Evolutionary conservation across 192 early-diverging fungal genomes (phyloP), one percentile per base, ranked within the genome.

Genomic region (Coemansia pectinata): DNA sequence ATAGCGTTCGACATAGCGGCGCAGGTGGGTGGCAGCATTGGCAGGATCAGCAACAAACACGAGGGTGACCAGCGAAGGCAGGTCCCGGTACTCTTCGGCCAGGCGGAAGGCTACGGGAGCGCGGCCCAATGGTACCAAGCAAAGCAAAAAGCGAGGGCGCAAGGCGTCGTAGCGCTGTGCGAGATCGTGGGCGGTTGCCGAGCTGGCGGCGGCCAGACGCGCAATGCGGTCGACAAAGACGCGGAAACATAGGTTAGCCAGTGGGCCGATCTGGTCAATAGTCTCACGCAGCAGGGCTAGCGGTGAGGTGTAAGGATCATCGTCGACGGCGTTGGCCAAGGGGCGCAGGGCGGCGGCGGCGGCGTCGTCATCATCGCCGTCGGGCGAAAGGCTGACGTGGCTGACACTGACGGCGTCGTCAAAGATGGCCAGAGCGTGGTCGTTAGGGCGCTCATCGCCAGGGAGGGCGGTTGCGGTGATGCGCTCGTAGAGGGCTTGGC

Each of bases 71-170:
- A 85, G 75, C 14, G 76, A 41, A 1, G 67, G 59, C 53, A 81
- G 42, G 39, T 78, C 79, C n/a, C 48, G 70, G 58, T 81, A 79
- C 62, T 81, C 76, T 36, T 81, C 84, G 17, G 84, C 79, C 41
- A 85, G 62, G 15, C 69, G 67, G 57, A 78, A 74, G 5, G 79
- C 84, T 12, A 70, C 66, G 38, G 76, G 65, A 0, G 70, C 73
- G 27, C 73, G 74, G 48, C 63, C 72, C 38, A 85, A 40, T 1
- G 71, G 72, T 23, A 81, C 83, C 27, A 85, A 65, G 36, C 71
- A 71, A n/a, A 78, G 53, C 44, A 85, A 42, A 47, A 63, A 70
- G 61, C 71, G 78, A 17, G 74, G 50, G 12, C 78, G 74, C 4
- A 72, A 19, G 7, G 62, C 33, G 10, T 74, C 73, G 62, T 81